Conservation (phyloP, 805 yeast genomes). For the Candida montana region DNA sequence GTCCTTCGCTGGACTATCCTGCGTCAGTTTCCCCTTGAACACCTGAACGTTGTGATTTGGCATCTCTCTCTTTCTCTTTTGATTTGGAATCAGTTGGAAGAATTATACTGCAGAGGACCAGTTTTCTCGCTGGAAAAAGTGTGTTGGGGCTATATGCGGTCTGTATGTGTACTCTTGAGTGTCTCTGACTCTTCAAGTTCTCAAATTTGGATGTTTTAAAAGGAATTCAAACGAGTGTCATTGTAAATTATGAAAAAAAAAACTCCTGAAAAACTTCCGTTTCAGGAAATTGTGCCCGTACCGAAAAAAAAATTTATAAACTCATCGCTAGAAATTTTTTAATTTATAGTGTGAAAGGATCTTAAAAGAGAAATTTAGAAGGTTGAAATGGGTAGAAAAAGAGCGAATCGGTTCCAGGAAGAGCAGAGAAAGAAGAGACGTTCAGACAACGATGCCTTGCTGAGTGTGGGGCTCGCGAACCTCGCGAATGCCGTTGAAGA, state of each 20-base stretch:
- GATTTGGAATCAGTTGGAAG: neutral
- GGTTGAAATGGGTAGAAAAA: slow-evolving; percentile 32
- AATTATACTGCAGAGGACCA: too few relatives aligned
- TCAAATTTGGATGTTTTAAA: too few relatives aligned
- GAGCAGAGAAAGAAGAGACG: slow-evolving; percentile 23
- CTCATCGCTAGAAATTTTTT: too few relatives aligned
- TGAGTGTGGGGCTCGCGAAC: slow-evolving; percentile 22
- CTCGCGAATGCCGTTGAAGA: slow-evolving; percentile 11
- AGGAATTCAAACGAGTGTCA: too few relatives aligned
- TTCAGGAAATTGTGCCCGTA: slow-evolving; percentile 9
- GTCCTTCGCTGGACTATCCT: neutral
- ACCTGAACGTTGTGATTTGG: slow-evolving; percentile 2
- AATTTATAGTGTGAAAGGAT: too few relatives aligned
- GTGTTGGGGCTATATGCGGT: too few relatives aligned
- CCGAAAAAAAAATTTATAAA: slow-evolving; percentile 2
- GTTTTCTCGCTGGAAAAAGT: too few relatives aligned
- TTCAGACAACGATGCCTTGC: slow-evolving; percentile 19
- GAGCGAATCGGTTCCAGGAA: slow-evolving; percentile 31
- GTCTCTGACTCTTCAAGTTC: too few relatives aligned
- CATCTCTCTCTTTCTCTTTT: neutral
- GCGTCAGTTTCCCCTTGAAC: neutral
- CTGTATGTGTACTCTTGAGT: too few relatives aligned
- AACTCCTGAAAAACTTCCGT: slow-evolving; percentile 10
- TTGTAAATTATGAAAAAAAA: too few relatives aligned
- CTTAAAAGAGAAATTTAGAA: neutral